Percentiles rank a stretch among this genome's conserved stretches.
Conservation (phyloP, 116 monocot species). For the Dioscorea cayenensis region DNA sequence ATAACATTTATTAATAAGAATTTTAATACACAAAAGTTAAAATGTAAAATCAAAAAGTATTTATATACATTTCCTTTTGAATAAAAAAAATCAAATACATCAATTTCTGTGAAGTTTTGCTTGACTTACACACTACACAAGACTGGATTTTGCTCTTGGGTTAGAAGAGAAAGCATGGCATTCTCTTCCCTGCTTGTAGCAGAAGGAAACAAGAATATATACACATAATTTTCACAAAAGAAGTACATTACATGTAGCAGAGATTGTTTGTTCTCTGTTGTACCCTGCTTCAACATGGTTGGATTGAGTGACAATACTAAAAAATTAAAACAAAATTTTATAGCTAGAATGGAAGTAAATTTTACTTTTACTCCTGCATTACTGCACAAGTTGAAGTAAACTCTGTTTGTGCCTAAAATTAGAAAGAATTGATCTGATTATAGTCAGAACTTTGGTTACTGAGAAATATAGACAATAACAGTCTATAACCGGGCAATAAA, state of each 20-base stretch:
- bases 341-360: not conserved
- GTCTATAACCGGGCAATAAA: constrained; percentile 44
- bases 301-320: not conserved
- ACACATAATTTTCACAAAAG: not conserved
- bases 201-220: no score
- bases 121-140: no score
- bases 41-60: no score
- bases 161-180: no score
- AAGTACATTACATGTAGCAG: constrained; percentile 62
- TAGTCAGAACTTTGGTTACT: not conserved
- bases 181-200: no score
- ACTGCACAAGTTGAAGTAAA: constrained; percentile 85
- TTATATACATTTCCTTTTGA: no score
- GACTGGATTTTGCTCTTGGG: no score
- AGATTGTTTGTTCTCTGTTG: constrained; percentile 90
- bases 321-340: not conserved
- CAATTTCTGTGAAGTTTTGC: no score
- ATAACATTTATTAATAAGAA: no score
- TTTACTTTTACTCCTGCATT: constrained; percentile 85
- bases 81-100: no score
- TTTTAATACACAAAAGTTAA: no score
- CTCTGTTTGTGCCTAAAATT: constrained; percentile 68
- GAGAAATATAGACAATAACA: not conserved
- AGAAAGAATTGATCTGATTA: not conserved
- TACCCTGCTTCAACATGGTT: constrained; percentile 34